phyloP scores from a whole-genome alignment of 129 eudicot species.

The Pseudognaphalium luteoalbum region DNA sequence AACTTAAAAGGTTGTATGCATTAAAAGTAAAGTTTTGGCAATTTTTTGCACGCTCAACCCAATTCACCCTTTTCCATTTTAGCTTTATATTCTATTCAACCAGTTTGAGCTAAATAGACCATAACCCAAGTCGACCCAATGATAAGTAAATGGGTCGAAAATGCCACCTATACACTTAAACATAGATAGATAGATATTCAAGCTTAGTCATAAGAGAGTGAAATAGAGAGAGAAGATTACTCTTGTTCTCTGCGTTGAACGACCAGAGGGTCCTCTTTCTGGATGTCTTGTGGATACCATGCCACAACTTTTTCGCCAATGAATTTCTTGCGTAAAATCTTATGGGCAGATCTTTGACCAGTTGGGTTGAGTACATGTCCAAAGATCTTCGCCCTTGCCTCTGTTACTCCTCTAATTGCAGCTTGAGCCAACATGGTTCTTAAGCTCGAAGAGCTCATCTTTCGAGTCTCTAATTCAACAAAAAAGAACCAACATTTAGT shows the following conservation, averaged over 20 bases:
- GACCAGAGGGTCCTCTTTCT: conserved; percentile 66
- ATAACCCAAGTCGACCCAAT: neutral
- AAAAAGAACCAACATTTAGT: conserved; percentile 5
- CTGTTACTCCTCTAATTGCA: conserved; percentile 63
- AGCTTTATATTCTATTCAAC: neutral
- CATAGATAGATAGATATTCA: neutral
- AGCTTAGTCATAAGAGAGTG: neutral
- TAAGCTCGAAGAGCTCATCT: conserved; percentile 57
- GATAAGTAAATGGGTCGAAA: neutral
- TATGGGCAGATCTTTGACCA: conserved; percentile 81
- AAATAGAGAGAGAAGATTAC: conserved; percentile 42
- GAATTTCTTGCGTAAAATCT: conserved; percentile 80
- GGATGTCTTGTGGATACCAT: conserved; percentile 84
- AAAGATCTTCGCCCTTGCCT: conserved; percentile 81
- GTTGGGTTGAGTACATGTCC: conserved; percentile 92
- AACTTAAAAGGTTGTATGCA: neutral
- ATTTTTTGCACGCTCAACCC: neutral
- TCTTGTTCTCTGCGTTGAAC: conserved; percentile 64
- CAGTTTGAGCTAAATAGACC: neutral
- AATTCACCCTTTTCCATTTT: neutral
- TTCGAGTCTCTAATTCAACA: conserved; percentile 24
- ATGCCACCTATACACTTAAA: neutral
- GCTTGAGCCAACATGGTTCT: conserved; percentile 56
- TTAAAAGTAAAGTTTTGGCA: no score
- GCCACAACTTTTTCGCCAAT: conserved; percentile 79